Evolutionary conservation across 805 yeast genomes (phyloP).

Genomic region (Cyberlindnera americana): DNA sequence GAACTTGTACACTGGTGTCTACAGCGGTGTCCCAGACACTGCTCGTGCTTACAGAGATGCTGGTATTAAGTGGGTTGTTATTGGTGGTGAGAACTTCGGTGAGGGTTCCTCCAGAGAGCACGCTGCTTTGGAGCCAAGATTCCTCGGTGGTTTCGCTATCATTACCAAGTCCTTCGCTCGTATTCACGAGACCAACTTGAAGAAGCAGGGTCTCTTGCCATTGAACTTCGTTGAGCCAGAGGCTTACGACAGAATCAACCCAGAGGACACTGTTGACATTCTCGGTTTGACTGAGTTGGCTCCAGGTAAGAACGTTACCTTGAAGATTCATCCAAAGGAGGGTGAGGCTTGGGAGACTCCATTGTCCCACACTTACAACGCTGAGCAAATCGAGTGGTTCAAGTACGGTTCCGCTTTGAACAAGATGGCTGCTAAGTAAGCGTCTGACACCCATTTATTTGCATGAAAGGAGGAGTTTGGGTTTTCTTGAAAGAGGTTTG

Average conservation of each 20-base stretch:
- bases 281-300: constrained; percentile 80
- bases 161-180: constrained; percentile 97
- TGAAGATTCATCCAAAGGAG: constrained; percentile 68
- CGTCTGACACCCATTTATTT: background rate
- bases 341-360: constrained; percentile 85
- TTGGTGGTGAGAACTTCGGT: constrained; percentile 98
- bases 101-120: constrained; percentile 99
- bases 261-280: constrained; percentile 85
- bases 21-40: constrained; percentile 94
- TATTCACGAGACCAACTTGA: constrained; percentile 96
- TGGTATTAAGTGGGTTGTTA: constrained; percentile 93
- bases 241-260: constrained; percentile 91
- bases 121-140: constrained; percentile 99
- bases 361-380: constrained; percentile 94
- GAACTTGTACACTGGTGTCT: constrained; percentile 89
- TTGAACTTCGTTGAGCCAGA: constrained; percentile 86
- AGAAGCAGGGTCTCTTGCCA: constrained; percentile 98
- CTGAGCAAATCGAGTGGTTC: constrained; percentile 98
- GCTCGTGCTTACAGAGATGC: constrained; percentile 92
- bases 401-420: constrained; percentile 98
- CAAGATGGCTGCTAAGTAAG: constrained; percentile 64
- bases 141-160: constrained; percentile 96
- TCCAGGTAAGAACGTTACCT: constrained; percentile 86
- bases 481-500: background rate
- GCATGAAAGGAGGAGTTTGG: constrained; percentile 1